Percentiles rank a stretch among this genome's conserved stretches.
These are phyloP conservation scores for Dryas drummondii DNA, from an alignment of 306 rosid genomes.

Conservation along the genomic window DNA sequence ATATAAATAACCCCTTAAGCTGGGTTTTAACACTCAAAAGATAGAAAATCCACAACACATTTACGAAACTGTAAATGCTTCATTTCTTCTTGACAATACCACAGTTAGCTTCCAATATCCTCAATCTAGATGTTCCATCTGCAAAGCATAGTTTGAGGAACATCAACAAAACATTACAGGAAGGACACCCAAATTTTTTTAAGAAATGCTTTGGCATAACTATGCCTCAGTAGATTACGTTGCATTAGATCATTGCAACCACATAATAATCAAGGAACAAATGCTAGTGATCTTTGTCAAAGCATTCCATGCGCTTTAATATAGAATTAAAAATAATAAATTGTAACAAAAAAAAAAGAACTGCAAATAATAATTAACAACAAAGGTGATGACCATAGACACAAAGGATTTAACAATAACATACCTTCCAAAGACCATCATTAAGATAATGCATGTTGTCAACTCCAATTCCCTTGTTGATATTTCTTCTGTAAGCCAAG, in stretches of 20 bases:
- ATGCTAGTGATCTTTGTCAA: not conserved
- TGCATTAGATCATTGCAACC: not conserved
- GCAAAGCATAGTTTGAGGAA: constrained; percentile 1
- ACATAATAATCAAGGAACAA: not conserved
- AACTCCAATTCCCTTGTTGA: constrained; percentile 94
- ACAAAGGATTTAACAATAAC: constrained; percentile 14
- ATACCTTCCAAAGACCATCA: constrained; percentile 99
- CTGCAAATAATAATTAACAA: not conserved
- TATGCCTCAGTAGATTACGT: not conserved
- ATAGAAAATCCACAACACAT: not conserved
- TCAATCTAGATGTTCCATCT: constrained; percentile 88
- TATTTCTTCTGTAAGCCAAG: constrained; percentile 60
- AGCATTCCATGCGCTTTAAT: not conserved
- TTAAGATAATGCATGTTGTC: constrained; percentile 99
- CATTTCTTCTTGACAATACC: constrained; percentile 7
- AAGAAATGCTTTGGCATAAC: not conserved
- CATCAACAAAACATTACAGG: not conserved
- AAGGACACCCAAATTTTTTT: not conserved
- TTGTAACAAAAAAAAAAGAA: not conserved
- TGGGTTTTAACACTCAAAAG: not conserved
- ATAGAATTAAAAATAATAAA: not conserved
- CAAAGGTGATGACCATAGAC: not conserved
- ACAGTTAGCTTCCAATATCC: constrained; percentile 27
- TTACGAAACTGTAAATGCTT: not conserved
- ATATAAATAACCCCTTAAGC: not conserved